A percentile compares a stretch with the other conserved stretches of the same genome.
These are phyloP conservation scores for Citrullus amarus DNA, from an alignment of 306 rosid genomes.

Conservation along the genomic window DNA sequence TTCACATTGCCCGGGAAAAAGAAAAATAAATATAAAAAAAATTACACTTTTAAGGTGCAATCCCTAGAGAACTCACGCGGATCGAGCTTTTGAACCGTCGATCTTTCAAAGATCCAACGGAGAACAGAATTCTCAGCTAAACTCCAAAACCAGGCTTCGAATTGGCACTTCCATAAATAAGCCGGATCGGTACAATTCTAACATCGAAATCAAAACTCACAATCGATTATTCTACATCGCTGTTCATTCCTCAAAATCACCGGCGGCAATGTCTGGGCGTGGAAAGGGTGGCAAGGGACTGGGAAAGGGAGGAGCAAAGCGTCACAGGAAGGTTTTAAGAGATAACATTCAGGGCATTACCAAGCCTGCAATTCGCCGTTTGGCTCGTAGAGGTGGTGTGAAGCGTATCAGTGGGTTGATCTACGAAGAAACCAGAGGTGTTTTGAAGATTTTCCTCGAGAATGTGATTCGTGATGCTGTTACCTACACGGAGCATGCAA, in stretches of 20 bases:
- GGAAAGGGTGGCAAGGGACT: slow-evolving; percentile 56
- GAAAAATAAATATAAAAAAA: neutral
- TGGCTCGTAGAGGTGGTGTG: slow-evolving; percentile 42
- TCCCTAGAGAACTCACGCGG: neutral
- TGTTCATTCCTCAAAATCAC: neutral
- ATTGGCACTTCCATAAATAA: neutral
- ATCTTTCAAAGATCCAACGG: neutral
- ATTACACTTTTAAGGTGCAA: neutral
- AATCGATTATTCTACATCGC: neutral
- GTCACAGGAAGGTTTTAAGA: slow-evolving; percentile 38
- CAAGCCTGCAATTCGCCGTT: slow-evolving; percentile 40
- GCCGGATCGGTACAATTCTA: neutral
- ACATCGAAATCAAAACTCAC: neutral
- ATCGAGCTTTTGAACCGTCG: neutral
- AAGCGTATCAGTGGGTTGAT: slow-evolving; percentile 44
- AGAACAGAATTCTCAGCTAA: neutral
- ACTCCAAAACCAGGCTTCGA: neutral
- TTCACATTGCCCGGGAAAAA: neutral
- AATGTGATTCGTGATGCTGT: slow-evolving; percentile 44
- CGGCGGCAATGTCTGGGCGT: slow-evolving; percentile 33
- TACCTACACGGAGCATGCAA: slow-evolving; percentile 35
- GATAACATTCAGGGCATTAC: slow-evolving; percentile 47
- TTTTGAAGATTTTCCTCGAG: slow-evolving; percentile 36
- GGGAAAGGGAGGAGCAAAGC: slow-evolving; percentile 54
- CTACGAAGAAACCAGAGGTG: slow-evolving; percentile 43